A percentile compares a stretch with the other conserved stretches of the same genome.
Conservation (phyloP, 2,329 filamentous ascomycete species). For the Paecilomyces dactylethromorphus region DNA sequence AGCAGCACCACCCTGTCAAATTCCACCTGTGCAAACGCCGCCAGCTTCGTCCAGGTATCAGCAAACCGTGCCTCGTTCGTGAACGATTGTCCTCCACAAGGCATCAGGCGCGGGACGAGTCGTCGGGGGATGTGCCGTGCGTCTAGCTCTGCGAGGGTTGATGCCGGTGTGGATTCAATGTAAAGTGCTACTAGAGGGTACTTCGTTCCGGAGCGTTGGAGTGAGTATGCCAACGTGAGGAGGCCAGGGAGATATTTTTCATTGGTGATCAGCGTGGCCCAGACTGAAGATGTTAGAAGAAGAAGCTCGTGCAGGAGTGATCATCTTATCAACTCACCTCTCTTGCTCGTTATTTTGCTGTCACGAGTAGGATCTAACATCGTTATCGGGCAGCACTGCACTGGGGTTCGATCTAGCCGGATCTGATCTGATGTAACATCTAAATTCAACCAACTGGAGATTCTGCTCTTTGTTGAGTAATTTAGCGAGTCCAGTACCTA, state of each 20-base stretch:
- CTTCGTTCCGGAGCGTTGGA: not conserved
- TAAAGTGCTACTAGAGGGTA: not conserved
- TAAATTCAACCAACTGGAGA: too few relatives aligned
- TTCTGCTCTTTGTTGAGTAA: too few relatives aligned
- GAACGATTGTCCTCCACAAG: not conserved
- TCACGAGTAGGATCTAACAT: too few relatives aligned
- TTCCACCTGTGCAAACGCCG: not conserved
- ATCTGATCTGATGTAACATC: too few relatives aligned
- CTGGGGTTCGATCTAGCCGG: too few relatives aligned
- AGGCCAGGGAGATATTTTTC: not conserved
- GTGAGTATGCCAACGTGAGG: not conserved
- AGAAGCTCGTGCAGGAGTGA: too few relatives aligned
- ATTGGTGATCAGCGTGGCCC: not conserved
- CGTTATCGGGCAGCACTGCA: too few relatives aligned
- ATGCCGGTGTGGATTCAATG: not conserved
- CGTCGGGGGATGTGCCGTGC: not conserved
- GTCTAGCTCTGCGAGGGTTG: not conserved
- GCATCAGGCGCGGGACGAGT: not conserved
- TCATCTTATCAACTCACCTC: too few relatives aligned
- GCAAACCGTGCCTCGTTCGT: not conserved
- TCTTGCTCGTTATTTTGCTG: too few relatives aligned
- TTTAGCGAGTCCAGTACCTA: too few relatives aligned
- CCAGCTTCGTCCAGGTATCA: not conserved
- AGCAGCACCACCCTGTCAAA: not conserved
- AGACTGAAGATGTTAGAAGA: not conserved